A percentile compares a stretch with the other conserved stretches of the same genome.
Conservation (phyloP, 805 yeast species). For the Ogataea neopini region DNA sequence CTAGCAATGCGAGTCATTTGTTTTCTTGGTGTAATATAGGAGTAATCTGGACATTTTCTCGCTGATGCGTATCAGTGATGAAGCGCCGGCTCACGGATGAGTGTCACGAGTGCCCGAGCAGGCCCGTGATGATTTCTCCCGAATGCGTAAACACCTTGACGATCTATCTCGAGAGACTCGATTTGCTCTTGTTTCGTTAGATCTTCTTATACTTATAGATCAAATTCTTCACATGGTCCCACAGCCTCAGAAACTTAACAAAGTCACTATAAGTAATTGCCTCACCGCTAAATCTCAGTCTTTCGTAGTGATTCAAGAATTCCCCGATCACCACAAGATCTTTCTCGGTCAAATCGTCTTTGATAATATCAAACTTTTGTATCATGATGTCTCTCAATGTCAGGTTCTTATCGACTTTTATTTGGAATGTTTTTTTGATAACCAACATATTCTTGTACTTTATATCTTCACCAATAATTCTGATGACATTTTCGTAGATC, state of each 20-base stretch:
- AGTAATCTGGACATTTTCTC: too few species aligned
- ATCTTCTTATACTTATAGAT: conserved; percentile 15
- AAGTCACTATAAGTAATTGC: conserved; percentile 61
- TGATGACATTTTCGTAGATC: conserved; percentile 54
- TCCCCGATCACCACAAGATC: conserved; percentile 22
- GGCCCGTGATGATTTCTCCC: too few species aligned
- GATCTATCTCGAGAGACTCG: too few species aligned
- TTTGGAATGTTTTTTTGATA: conserved; percentile 19
- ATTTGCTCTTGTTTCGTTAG: neutral
- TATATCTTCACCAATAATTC: conserved; percentile 60
- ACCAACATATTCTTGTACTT: conserved; percentile 40
- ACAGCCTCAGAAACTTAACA: conserved; percentile 54
- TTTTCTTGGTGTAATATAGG: too few species aligned
- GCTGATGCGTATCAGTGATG: too few species aligned
- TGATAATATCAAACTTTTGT: conserved; percentile 18
- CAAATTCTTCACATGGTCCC: conserved; percentile 25
- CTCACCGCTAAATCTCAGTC: conserved; percentile 63
- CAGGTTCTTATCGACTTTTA: conserved; percentile 22
- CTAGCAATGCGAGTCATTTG: too few species aligned
- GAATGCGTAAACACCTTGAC: too few species aligned
- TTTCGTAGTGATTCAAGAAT: conserved; percentile 61
- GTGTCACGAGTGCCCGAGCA: too few species aligned
- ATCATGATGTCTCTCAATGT: conserved; percentile 35
- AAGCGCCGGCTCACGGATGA: too few species aligned
- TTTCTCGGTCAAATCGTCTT: conserved; percentile 7